These are phyloP conservation scores for Leucosporidium scottii DNA, from an alignment of 768 basidiomycete genomes.

Conservation along the genomic window DNA sequence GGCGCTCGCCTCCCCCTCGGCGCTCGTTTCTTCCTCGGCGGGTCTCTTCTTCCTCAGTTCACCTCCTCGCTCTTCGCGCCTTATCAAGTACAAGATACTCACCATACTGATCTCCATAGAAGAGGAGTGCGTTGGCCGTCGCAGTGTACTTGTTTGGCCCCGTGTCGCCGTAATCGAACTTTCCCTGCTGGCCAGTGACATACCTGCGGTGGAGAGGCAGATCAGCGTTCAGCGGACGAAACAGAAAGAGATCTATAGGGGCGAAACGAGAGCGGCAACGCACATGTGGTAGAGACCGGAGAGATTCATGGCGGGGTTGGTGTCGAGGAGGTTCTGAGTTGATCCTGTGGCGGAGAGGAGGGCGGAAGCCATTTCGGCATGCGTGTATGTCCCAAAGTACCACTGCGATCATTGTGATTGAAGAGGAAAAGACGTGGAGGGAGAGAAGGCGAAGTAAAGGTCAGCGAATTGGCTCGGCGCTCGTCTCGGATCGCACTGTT, in stretches of 20 bases:
- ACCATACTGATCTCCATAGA: conserved; percentile 62
- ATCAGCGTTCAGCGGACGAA: too few relatives aligned
- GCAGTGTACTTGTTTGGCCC: conserved; percentile 92
- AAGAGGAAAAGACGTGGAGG: too few relatives aligned
- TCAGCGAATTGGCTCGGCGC: too few relatives aligned
- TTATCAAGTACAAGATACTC: not conserved
- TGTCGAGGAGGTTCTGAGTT: conserved; percentile 61
- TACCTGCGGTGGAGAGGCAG: not conserved
- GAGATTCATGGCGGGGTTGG: conserved; percentile 61
- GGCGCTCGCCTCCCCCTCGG: too few relatives aligned
- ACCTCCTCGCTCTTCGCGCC: too few relatives aligned
- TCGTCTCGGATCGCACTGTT: too few relatives aligned
- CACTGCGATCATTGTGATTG: conserved; percentile 53
- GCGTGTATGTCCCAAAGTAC: conserved; percentile 42
- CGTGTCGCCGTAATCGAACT: conserved; percentile 54
- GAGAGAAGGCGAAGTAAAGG: too few relatives aligned
- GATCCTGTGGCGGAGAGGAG: conserved; percentile 80
- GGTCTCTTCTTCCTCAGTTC: too few relatives aligned
- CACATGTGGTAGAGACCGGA: conserved; percentile 83
- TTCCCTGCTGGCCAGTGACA: conserved; percentile 25
- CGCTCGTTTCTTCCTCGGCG: too few relatives aligned
- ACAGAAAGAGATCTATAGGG: too few relatives aligned
- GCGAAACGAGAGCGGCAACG: not conserved
- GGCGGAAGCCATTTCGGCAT: conserved; percentile 79
- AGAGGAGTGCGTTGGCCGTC: conserved; percentile 79